Evolutionary conservation across 495 filamentous ascomycete species (phyloP).

Genomic region (Trichoderma erinaceum): DNA sequence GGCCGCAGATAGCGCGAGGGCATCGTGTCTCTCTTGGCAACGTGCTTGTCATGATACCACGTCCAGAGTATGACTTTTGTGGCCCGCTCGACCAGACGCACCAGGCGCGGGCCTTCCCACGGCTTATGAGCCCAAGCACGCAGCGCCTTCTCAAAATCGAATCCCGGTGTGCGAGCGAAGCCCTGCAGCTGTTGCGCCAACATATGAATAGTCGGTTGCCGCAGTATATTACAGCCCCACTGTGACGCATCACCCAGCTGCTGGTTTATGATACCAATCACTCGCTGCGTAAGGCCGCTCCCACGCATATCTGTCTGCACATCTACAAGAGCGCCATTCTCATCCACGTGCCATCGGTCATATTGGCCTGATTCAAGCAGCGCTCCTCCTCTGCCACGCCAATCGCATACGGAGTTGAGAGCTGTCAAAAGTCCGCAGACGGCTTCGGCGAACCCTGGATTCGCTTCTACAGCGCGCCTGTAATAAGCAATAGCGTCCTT

Average conservation of each 20-base stretch:
- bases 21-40: conserved; percentile 52
- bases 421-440: conserved; percentile 95
- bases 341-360: conserved; percentile 94
- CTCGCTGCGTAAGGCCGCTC: conserved; percentile 85
- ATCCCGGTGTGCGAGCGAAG: conserved; percentile 19
- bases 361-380: conserved; percentile 60
- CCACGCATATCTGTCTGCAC: conserved; percentile 51
- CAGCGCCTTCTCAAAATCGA: conserved; percentile 29
- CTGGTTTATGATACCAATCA: conserved; percentile 90
- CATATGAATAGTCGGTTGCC: conserved; percentile 37
- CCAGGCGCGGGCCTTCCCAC: conserved; percentile 83
- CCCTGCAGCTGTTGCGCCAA: conserved; percentile 44
- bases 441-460: conserved; percentile 94
- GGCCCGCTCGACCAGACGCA: conserved; percentile 82
- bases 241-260: conserved; percentile 81
- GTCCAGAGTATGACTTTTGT: conserved; percentile 69
- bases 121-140: conserved; percentile 65
- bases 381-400: conserved; percentile 85
- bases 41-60: conserved; percentile 83
- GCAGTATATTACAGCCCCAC: conserved; percentile 77
- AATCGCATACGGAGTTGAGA: conserved; percentile 94
- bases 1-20: conserved; percentile 61
- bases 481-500: conserved; percentile 92
- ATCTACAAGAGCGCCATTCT: conserved; percentile 77
- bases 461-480: conserved; percentile 78